These are phyloP conservation scores for Candida manassasensis DNA, from an alignment of 805 yeast species.

Conservation along the genomic window DNA sequence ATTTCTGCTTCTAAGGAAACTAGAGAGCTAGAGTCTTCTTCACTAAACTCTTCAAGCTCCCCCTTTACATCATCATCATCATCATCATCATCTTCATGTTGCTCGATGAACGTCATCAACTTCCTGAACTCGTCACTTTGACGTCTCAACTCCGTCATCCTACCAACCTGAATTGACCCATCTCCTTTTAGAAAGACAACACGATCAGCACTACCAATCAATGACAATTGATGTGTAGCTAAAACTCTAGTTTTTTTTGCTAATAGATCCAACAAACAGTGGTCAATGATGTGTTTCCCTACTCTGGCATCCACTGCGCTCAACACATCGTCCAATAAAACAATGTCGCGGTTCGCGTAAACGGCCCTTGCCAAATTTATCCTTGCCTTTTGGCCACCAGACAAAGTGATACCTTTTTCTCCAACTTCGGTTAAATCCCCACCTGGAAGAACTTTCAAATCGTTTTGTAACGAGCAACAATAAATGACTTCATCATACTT, in stretches of 20 bases:
- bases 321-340: conserved; percentile 71
- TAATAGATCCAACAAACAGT: conserved; percentile 60
- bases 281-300: conserved; percentile 70
- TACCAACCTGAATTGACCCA: conserved; percentile 57
- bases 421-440: conserved; percentile 81
- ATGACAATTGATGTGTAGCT: conserved; percentile 80
- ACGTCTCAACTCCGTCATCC: conserved; percentile 46
- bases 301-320: conserved; percentile 87
- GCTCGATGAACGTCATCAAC: conserved; percentile 34
- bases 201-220: conserved; percentile 65
- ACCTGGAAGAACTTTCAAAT: conserved; percentile 61
- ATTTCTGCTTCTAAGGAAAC: not conserved
- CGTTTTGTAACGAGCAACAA: conserved; percentile 65
- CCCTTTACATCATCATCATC: conserved; percentile 12
- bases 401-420: conserved; percentile 77
- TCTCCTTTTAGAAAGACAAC: conserved; percentile 66
- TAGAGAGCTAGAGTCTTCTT: conserved; percentile 2
- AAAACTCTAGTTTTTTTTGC: conserved; percentile 59
- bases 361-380: conserved; percentile 76
- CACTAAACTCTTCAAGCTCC: conserved; percentile 14
- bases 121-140: conserved; percentile 32
- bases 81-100: conserved; percentile 10
- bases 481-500: conserved; percentile 52
- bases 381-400: conserved; percentile 91
- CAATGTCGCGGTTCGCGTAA: conserved; percentile 62